These are phyloP conservation scores for Salix caprea DNA, from an alignment of 345 rosid genomes.

Conservation along the genomic window DNA sequence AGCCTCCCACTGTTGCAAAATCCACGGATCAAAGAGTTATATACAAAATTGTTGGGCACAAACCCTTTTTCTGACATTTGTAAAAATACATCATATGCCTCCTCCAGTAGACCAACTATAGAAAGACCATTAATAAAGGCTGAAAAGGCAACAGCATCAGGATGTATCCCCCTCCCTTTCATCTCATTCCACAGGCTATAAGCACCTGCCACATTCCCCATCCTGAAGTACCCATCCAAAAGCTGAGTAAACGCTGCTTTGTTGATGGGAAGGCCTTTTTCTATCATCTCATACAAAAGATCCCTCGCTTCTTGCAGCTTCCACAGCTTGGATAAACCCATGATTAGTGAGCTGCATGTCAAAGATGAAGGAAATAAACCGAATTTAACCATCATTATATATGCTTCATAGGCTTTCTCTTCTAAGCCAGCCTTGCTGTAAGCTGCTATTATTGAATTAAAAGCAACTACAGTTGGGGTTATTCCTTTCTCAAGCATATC, in stretches of 20 bases:
- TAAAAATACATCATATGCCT: conserved; percentile 46
- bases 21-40: conserved; percentile 60
- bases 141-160: conserved; percentile 62
- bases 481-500: conserved; percentile 59
- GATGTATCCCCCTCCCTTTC: conserved; percentile 43
- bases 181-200: conserved; percentile 57
- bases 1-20: conserved; percentile 51
- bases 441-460: conserved; percentile 65
- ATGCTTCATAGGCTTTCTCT: conserved; percentile 44
- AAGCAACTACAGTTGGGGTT: conserved; percentile 45
- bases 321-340: conserved; percentile 56
- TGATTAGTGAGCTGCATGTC: conserved; percentile 56
- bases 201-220: conserved; percentile 50
- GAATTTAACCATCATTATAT: conserved; percentile 43
- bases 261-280: conserved; percentile 44
- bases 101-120: conserved; percentile 53
- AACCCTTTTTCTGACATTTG: conserved; percentile 54
- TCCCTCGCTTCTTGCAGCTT: conserved; percentile 48
- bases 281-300: conserved; percentile 47
- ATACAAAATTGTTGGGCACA: conserved; percentile 60
- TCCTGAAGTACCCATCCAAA: conserved; percentile 58
- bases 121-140: conserved; percentile 67
- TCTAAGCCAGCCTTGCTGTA: conserved; percentile 50
- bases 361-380: conserved; percentile 55
- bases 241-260: conserved; percentile 57